Evolutionary conservation across 1,284 basidiomycete species (phyloP).

Genomic region (Trichosporon sp.): DNA sequence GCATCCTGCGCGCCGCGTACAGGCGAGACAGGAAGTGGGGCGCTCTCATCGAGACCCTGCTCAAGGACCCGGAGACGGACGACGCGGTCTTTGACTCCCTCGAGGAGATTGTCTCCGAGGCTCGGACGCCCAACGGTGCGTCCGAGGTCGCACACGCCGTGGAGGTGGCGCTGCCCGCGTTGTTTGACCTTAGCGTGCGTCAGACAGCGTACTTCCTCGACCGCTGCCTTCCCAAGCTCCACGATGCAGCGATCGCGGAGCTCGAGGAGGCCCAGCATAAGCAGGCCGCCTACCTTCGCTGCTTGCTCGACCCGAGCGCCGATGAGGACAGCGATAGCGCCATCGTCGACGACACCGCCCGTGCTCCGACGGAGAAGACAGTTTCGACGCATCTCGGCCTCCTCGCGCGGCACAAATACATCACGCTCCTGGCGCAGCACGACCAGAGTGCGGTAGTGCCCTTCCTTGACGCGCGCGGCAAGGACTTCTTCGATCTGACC

Average conservation of each 20-base stretch:
- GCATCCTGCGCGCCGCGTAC: slow-evolving; percentile 81
- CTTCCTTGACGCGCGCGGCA: slow-evolving; percentile 66
- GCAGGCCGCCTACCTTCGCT: slow-evolving; percentile 76
- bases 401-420: slow-evolving; percentile 64
- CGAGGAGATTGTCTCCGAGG: slow-evolving; percentile 62
- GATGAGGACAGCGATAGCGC: slow-evolving; percentile 50
- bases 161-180: slow-evolving; percentile 64
- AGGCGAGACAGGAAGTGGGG: slow-evolving; percentile 76
- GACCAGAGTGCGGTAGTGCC: slow-evolving; percentile 69
- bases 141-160: slow-evolving; percentile 63
- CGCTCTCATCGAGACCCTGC: slow-evolving; percentile 68
- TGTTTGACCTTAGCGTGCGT: slow-evolving; percentile 67
- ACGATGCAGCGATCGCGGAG: slow-evolving; percentile 58
- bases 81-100: slow-evolving; percentile 67
- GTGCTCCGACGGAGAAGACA: slow-evolving; percentile 11
- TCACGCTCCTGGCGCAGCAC: slow-evolving; percentile 72
- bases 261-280: slow-evolving; percentile 58
- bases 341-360: slow-evolving; percentile 28
- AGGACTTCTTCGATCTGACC: slow-evolving; percentile 65
- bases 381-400: slow-evolving; percentile 60
- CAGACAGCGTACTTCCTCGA: slow-evolving; percentile 77
- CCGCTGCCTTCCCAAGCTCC: slow-evolving; percentile 66
- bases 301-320: slow-evolving; percentile 67
- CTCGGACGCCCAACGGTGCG: slow-evolving; percentile 20
- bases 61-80: slow-evolving; percentile 72